A percentile compares a stretch with the other conserved stretches of the same genome.
These are phyloP conservation scores for Coemansia sp. DNA, from an alignment of 371 early-diverging fungal genomes.

Conservation along the genomic window DNA sequence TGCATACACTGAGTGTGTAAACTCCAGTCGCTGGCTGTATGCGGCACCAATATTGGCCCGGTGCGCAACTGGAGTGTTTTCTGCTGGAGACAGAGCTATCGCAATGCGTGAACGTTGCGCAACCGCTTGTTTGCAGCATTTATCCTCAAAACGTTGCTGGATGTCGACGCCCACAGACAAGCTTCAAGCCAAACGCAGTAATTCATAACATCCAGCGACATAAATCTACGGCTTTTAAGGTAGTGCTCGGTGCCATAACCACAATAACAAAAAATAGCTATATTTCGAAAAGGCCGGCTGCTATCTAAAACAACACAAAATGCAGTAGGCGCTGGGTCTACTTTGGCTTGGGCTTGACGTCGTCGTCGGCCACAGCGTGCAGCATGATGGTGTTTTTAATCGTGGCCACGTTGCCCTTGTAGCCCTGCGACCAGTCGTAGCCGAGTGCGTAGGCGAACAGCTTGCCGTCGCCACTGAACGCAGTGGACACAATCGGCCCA, in stretches of 20 bases:
- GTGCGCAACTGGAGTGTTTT: neutral
- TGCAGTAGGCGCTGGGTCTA: constrained; percentile 7
- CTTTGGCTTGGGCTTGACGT: constrained; percentile 66
- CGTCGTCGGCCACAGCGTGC: constrained; percentile 76
- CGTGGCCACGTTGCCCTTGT: constrained; percentile 55
- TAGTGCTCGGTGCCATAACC: neutral
- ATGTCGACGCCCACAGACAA: no score
- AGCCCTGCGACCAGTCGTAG: constrained; percentile 98
- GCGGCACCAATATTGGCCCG: neutral
- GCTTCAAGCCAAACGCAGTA: neutral
- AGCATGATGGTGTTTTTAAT: constrained; percentile 66
- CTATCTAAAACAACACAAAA: neutral
- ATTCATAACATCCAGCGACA: neutral
- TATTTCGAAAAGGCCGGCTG: neutral
- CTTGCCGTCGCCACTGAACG: constrained; percentile 84
- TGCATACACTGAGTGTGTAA: neutral
- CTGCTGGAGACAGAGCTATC: neutral
- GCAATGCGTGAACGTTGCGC: neutral
- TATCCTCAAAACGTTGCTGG: no score
- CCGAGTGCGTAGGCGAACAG: constrained; percentile 93
- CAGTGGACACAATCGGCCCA: constrained; percentile 72
- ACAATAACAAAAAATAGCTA: constrained; percentile 3
- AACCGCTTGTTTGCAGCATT: no score
- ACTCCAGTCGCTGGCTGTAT: no score
- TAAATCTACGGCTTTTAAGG: constrained; percentile 2